A percentile compares a stretch with the other conserved stretches of the same genome.
Evolutionary conservation across 1,139 yeast species (phyloP).

Genomic region (Spathaspora jeffriesii): DNA sequence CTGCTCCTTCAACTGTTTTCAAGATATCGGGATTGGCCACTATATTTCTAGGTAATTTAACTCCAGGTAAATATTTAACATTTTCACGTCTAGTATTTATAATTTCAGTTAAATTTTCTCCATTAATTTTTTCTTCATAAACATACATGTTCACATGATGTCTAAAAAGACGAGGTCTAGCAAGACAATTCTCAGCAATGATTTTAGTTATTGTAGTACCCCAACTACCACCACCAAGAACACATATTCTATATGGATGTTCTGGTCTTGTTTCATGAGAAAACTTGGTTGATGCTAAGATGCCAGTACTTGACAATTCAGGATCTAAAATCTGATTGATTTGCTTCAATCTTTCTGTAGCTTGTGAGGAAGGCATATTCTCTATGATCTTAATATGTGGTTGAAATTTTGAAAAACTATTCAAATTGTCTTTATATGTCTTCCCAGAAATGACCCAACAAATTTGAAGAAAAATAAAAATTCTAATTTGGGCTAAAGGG

Average conservation of each 20-base stretch:
- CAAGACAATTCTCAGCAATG: slow-evolving; percentile 43
- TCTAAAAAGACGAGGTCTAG: slow-evolving; percentile 40
- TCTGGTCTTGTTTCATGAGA: slow-evolving; percentile 19
- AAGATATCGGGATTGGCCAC: slow-evolving; percentile 41
- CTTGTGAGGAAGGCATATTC: slow-evolving; percentile 1
- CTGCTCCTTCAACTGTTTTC: slow-evolving; percentile 42
- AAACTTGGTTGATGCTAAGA: slow-evolving; percentile 5
- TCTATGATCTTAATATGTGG: no score
- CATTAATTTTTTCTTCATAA: slow-evolving; percentile 43
- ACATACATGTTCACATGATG: slow-evolving; percentile 50
- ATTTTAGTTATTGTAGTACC: slow-evolving; percentile 52
- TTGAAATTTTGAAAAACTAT: not conserved
- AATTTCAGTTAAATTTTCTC: slow-evolving; percentile 44
- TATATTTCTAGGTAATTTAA: slow-evolving; percentile 43
- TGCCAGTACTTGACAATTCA: slow-evolving; percentile 9
- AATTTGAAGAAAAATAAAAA: not conserved
- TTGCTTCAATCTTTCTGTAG: slow-evolving; percentile 41
- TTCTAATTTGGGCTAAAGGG: not conserved
- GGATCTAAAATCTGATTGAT: slow-evolving; percentile 36
- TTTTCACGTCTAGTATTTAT: slow-evolving; percentile 47
- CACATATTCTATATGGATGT: slow-evolving; percentile 40
- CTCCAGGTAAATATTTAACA: slow-evolving; percentile 47
- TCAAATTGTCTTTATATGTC: not conserved
- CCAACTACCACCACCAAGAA: slow-evolving; percentile 53
- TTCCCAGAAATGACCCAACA: not conserved